Evolutionary conservation across 192 early-diverging fungal genomes (phyloP).

Genomic region (Haplosporangium gracile): DNA sequence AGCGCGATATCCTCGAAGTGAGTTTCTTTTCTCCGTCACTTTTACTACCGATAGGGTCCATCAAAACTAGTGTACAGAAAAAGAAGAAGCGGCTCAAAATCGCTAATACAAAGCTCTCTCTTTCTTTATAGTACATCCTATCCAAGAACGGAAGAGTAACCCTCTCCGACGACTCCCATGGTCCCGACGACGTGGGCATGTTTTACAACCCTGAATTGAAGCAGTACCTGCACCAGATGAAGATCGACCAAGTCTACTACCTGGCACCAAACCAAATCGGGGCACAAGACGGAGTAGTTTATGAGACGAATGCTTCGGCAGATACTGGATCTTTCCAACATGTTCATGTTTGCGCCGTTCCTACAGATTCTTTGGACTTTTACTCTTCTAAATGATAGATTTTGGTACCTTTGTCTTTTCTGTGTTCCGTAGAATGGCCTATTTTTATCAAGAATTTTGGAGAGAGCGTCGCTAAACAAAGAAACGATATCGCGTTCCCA

Average conservation of each 20-base stretch:
- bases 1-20: conserved; percentile 84
- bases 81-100: neutral
- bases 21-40: neutral
- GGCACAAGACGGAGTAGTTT: neutral
- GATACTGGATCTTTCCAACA: conserved; percentile 38
- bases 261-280: conserved; percentile 32
- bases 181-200: conserved; percentile 88
- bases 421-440: neutral
- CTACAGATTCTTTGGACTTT: conserved; percentile 11
- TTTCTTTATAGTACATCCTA: conserved; percentile 67
- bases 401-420: neutral
- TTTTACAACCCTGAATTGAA: conserved; percentile 79
- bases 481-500: too few relatives aligned
- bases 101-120: neutral
- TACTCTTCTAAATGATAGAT: neutral
- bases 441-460: neutral
- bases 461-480: too few relatives aligned
- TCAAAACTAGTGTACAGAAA: too few relatives aligned
- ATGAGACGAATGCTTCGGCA: neutral
- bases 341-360: conserved; percentile 37
- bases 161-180: conserved; percentile 95
- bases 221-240: conserved; percentile 78
- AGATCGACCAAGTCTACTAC: conserved; percentile 68
- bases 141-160: conserved; percentile 80
- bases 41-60: too few relatives aligned